Evolutionary conservation across 2,329 filamentous ascomycete genomes (phyloP).

Genomic region (Davidsoniella virescens): DNA sequence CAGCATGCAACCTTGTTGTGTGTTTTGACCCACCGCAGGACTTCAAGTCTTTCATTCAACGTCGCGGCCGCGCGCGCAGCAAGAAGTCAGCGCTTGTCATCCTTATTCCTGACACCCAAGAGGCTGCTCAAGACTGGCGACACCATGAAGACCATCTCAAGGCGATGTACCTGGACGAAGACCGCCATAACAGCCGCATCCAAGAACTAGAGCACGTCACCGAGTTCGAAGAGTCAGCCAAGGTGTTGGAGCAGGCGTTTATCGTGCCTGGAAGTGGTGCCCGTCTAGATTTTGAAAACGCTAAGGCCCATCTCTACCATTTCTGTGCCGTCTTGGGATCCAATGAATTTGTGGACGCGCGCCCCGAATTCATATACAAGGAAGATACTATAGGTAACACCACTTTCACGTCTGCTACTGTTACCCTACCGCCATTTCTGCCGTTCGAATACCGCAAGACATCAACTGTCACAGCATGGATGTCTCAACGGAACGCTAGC

Average conservation of each 20-base stretch:
- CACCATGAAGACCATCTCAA: constrained; percentile 58
- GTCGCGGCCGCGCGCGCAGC: constrained; percentile 37
- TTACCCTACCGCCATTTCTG: constrained; percentile 56
- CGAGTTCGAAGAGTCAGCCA: constrained; percentile 12
- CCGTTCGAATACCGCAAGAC: constrained; percentile 41
- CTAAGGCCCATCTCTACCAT: constrained; percentile 61
- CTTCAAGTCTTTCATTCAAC: constrained; percentile 42
- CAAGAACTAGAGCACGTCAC: constrained; percentile 30
- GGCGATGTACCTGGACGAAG: constrained; percentile 47
- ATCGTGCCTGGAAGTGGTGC: constrained; percentile 35
- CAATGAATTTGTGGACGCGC: constrained; percentile 42
- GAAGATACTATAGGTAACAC: constrained; percentile 16
- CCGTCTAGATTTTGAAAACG: constrained; percentile 54
- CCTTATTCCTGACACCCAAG: constrained; percentile 19
- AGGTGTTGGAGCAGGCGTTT: constrained; percentile 19
- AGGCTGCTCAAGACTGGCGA: constrained; percentile 31
- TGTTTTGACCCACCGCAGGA: constrained; percentile 36
- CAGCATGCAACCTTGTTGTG: constrained; percentile 44
- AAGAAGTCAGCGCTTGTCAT: constrained; percentile 33
- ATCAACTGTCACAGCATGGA: constrained; percentile 41
- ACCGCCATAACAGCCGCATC: constrained; percentile 31
- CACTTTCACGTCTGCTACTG: constrained; percentile 34
- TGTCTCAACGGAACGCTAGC: constrained; percentile 51
- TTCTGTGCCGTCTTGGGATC: constrained; percentile 53
- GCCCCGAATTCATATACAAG: constrained; percentile 50